Evolutionary conservation across 192 early-diverging fungal genomes (phyloP).

Genomic region (Funneliformis geosporum): DNA sequence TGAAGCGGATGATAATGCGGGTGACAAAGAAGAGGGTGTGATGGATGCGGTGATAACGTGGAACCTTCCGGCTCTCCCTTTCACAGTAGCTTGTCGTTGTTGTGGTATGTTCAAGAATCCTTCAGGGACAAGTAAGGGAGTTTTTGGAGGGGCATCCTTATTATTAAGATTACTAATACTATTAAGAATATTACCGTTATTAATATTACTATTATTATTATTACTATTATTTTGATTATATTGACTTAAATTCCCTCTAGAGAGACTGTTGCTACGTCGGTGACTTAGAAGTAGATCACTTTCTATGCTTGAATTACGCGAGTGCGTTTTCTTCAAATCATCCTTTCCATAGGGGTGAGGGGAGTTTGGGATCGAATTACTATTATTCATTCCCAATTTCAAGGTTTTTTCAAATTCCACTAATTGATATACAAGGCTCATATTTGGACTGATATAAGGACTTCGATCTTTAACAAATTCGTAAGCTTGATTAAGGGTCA

Average conservation of each 20-base stretch:
- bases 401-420: conserved; percentile 65
- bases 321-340: neutral
- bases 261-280: conserved; percentile 18
- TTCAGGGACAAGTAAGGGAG: neutral
- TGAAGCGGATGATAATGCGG: neutral
- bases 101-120: neutral
- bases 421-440: conserved; percentile 79
- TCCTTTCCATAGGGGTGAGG: neutral
- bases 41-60: conserved; percentile 25
- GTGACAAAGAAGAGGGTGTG: neutral
- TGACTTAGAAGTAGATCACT: conserved; percentile 22
- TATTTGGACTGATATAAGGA: conserved; percentile 79
- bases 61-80: conserved; percentile 21
- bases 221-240: too few relatives aligned
- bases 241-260: neutral
- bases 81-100: conserved; percentile 18
- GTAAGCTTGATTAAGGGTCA: conserved; percentile 68
- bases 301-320: conserved; percentile 27
- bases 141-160: conserved; percentile 11
- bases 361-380: neutral
- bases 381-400: conserved; percentile 19
- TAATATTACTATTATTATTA: too few relatives aligned
- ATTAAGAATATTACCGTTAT: too few relatives aligned
- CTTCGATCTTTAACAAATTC: conserved; percentile 71
- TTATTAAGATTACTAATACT: neutral